These are phyloP conservation scores for Phytophthora podocarpi DNA, from an alignment of 352 stramenopile genomes.

Conservation along the genomic window DNA sequence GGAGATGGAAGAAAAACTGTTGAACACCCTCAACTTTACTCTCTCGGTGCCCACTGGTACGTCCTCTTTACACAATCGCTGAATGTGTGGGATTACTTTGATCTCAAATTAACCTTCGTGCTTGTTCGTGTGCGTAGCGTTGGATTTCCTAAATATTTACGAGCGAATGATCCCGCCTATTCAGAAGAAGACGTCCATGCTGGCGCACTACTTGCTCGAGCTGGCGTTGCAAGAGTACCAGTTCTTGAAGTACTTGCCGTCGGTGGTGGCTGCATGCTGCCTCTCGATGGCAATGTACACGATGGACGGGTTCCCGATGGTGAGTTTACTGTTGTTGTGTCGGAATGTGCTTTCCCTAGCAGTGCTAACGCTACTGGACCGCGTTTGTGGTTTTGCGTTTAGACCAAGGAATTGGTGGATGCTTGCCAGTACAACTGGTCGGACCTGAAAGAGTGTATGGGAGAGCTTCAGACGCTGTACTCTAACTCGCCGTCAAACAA, in stretches of 20 bases:
- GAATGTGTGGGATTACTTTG: neutral
- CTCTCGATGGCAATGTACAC: slow-evolving; percentile 89
- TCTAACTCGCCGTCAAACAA: slow-evolving; percentile 83
- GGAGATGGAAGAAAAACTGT: slow-evolving; percentile 91
- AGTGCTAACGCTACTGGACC: neutral
- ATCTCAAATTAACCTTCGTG: neutral
- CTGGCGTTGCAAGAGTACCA: slow-evolving; percentile 89
- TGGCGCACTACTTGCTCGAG: slow-evolving; percentile 90
- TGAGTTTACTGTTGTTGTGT: slow-evolving; percentile 14
- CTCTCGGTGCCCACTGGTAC: slow-evolving; percentile 88
- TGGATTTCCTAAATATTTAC: slow-evolving; percentile 92
- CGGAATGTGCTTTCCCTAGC: neutral
- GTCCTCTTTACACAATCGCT: slow-evolving; percentile 3
- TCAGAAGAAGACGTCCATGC: slow-evolving; percentile 84
- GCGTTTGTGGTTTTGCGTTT: slow-evolving; percentile 5
- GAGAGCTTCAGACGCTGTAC: slow-evolving; percentile 81
- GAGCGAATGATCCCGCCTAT: slow-evolving; percentile 87
- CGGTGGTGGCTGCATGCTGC: slow-evolving; percentile 83
- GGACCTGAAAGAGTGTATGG: slow-evolving; percentile 85
- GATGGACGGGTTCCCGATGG: slow-evolving; percentile 83
- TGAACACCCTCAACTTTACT: slow-evolving; percentile 93
- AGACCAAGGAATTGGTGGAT: slow-evolving; percentile 86
- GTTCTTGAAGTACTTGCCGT: slow-evolving; percentile 87
- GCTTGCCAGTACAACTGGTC: slow-evolving; percentile 77
- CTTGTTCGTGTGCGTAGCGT: slow-evolving; percentile 36